Base-by-base conservation (phyloP, 192 early-diverging fungal species). In the Umbelopsis vinacea region DNA sequence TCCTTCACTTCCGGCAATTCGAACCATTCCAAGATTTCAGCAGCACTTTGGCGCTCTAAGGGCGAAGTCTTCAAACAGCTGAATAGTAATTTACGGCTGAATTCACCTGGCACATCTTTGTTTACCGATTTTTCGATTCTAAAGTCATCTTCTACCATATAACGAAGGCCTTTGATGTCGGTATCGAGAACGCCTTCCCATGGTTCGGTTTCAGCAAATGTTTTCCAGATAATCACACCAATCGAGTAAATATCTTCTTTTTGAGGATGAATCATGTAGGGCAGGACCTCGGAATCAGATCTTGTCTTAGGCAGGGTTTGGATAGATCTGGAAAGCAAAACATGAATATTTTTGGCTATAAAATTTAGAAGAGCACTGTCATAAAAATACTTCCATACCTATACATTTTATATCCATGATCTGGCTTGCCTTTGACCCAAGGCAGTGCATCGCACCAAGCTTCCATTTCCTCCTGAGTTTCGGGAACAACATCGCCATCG, bases 141-240 rank as follows among this genome's bases (percentile, higher is more conserved):
- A 10, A 71, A 72, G 52, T 84, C 81, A 29, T 79, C 82, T 40
- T 81, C 69, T 2, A 87, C 85, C 26, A 85, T 67, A 43, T 84
- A 81, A 14, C 87, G 76, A 3, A 89, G 73, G 29, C 74, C 79
- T 57, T 87, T 86, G 29, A 89, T 43, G 66, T 89, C 85, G 0
- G 86, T 85, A 57, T 89, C 86, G 17, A 89, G 79, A 38, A 87
- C 83, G 4, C 88, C 86, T 38, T 80, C 76, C 86, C 88, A 89
- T 8, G 86, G 88, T 15, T 85, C 86, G 14, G 84, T 87, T 21
- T 85, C 86, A 2, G 85, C 79, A 74, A 89, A 88, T 19, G 81
- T 85, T 40, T 85, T 81, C 87, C 87, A 89, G 9, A 86, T 84
- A 68, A 89, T 76, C 0, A 89, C 82, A 7, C 87, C 87, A 19